Evolutionary conservation across 2,329 filamentous ascomycete genomes (phyloP), one percentile per base, ranked within the genome.

Genomic region (Microsporum ferrugineum): DNA sequence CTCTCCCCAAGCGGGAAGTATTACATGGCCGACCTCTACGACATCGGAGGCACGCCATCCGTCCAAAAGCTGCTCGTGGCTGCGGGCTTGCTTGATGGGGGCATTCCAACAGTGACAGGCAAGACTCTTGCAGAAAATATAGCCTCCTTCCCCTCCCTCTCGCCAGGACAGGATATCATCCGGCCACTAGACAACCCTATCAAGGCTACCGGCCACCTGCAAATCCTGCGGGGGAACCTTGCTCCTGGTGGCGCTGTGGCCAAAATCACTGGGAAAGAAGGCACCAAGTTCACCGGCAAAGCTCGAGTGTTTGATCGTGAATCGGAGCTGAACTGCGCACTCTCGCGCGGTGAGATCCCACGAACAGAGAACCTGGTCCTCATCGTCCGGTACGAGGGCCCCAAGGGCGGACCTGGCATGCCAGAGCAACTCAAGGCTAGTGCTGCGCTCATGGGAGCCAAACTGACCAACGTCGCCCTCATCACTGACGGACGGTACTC

Each of bases 181-280:
- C 84, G 88, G 4, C 85, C 88, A 0, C 78, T 96, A 6, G 79
- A 82, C 72, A 88, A 91, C 73, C 91, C 91, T 12, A 92, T 95
- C 79, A 96, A 96, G 73, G 66, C 80, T 1, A 89, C 86, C 0
- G 92, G 92, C 49, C 92, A 97, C 73, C 82, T 97, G 63, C 90
- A 92, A 73, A 88, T 97, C 63, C 81, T 97, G 2, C 83, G 84
- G 63, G 92, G 92, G 23, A 96, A 95, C 72, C 81, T 96, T 36
- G 89, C 91, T 2, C 92, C 92, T 0, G 88, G 85, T 8, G 92
- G 92, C 38, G 88, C 91, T 0, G 91, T 97, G 1, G 91, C 91
- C 63, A 97, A 97, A 75, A 96, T 97, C 73, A 96, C 92, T 0
- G 92, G 92, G 39, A 96, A 96, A 73, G 92, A 97, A 73, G 92